Percentiles rank a stretch among this genome's conserved stretches.
Evolutionary conservation across 352 stramenopile species (phyloP).

Genomic region (Globisporangium abappressorium): DNA sequence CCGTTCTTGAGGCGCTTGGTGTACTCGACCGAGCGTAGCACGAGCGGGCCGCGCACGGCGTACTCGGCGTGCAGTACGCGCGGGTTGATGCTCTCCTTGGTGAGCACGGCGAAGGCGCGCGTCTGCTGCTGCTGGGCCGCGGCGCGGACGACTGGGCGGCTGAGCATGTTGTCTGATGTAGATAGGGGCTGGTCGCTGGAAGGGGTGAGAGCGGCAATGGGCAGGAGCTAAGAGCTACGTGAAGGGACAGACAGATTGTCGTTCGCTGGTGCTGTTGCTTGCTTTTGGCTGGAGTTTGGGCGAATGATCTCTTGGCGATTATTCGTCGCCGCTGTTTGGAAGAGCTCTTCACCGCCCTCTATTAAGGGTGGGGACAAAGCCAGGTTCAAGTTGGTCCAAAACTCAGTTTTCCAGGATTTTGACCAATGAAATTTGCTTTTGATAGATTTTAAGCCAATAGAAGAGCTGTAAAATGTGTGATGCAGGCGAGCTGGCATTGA

Average conservation of each 20-base stretch:
- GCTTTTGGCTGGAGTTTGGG: background rate
- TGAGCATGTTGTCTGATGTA: slow-evolving; percentile 5
- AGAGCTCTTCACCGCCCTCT: background rate
- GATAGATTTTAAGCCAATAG: background rate
- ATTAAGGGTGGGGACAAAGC: background rate
- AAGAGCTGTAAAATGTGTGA: background rate
- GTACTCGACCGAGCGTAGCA: slow-evolving; percentile 79
- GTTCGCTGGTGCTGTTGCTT: background rate
- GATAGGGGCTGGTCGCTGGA: background rate
- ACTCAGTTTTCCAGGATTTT: background rate
- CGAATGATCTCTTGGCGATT: slow-evolving; percentile 14
- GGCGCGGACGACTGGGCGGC: slow-evolving; percentile 7
- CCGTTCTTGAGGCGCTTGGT: slow-evolving; percentile 58
- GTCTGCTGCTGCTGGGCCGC: slow-evolving; percentile 8
- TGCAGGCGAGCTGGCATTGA: background rate
- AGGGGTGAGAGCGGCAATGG: slow-evolving; percentile 9
- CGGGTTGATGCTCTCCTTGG: slow-evolving; percentile 73
- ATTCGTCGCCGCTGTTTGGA: slow-evolving; percentile 11
- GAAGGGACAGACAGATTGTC: background rate
- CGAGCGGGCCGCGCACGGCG: slow-evolving; percentile 85
- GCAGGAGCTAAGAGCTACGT: background rate
- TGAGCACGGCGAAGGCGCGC: slow-evolving; percentile 70
- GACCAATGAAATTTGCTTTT: background rate
- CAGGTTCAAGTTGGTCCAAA: background rate
- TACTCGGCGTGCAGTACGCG: slow-evolving; percentile 83